These are phyloP conservation scores for Glomus cerebriforme DNA, from an alignment of 192 early-diverging fungal genomes.

Conservation along the genomic window DNA sequence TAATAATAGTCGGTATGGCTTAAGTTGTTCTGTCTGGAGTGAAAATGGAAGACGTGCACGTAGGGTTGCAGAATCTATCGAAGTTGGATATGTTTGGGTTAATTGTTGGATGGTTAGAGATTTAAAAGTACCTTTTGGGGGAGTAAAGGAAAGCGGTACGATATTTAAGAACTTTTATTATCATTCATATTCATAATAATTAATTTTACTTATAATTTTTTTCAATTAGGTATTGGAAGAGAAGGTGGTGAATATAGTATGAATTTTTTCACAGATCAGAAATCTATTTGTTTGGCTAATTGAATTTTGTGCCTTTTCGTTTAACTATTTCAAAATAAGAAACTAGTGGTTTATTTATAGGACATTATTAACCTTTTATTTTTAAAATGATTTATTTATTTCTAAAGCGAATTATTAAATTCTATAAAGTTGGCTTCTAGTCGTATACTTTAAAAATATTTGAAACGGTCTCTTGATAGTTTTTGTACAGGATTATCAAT, in stretches of 20 bases:
- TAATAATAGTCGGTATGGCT: constrained; percentile 72
- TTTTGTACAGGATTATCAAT: no score
- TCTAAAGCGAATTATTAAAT: no score
- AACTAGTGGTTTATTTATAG: no score
- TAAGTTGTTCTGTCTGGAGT: constrained; percentile 73
- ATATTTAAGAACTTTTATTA: not conserved
- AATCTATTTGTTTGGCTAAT: constrained; percentile 51
- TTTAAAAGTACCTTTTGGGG: constrained; percentile 80
- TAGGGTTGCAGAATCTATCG: constrained; percentile 60
- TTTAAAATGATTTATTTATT: no score
- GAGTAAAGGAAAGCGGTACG: constrained; percentile 61
- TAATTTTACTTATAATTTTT: not conserved
- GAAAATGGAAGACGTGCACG: constrained; percentile 59
- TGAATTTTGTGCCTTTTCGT: no score
- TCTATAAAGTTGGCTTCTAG: no score
- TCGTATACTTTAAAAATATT: no score
- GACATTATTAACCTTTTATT: no score
- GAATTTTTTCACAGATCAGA: constrained; percentile 69
- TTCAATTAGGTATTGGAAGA: constrained; percentile 52
- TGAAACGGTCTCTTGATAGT: no score
- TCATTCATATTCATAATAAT: not conserved
- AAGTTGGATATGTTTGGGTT: constrained; percentile 77
- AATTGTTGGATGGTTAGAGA: constrained; percentile 78
- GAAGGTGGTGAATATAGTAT: constrained; percentile 67
- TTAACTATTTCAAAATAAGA: no score